Base-by-base conservation (phyloP, 2,329 filamentous ascomycete species). In the Coniochaeta hoffmannii region DNA sequence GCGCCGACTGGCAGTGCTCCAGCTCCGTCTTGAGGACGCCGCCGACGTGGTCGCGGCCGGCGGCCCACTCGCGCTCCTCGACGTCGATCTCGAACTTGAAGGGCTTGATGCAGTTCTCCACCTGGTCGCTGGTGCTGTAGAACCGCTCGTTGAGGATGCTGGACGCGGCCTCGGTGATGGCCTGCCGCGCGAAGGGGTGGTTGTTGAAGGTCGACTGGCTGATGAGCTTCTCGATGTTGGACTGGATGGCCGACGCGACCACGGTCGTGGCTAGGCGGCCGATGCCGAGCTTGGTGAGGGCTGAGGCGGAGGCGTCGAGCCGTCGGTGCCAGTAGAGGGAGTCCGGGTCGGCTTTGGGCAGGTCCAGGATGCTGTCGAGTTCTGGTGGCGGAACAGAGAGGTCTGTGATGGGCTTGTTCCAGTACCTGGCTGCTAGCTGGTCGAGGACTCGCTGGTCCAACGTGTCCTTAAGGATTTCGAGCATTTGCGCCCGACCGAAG, bases 11-110 rank as follows among this genome's bases (percentile, higher is more conserved):
- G 63, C 90, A 96, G 24, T 91, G 89, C 56, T 83, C 80, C 4
- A 99, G 77, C 69, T 99, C 94, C 53, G 87, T 86, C 70, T 95
- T 95, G n/a, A 99, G 74, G 1, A 94, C 85, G 9, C 77, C 80
- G 36, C 84, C 81, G 1, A 93, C 87, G 63, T 95, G 94, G 49
- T 96, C 91, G 53, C 93, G 80, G 0, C 91, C 92, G 58, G 88
- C 84, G 3, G 78, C 71, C 94, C 94, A 99, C 69, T 99, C 95
- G 8, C 85, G 79, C 36, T 92, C 89, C 65, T 96, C 90, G 46
- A 99, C 86, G 64, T 99, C 94, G 57, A 99, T 96, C 59, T 97
- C 91, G 63, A 93, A 97, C 69, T 99, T 99, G 77, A 93, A 99
- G 0, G 95, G 94, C 71, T 99, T 99, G 72, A 99, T 95, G 68